Evolutionary conservation across 1,284 basidiomycete genomes (phyloP), one percentile per base, ranked within the genome.

Genomic region (Naganishia sp.): DNA sequence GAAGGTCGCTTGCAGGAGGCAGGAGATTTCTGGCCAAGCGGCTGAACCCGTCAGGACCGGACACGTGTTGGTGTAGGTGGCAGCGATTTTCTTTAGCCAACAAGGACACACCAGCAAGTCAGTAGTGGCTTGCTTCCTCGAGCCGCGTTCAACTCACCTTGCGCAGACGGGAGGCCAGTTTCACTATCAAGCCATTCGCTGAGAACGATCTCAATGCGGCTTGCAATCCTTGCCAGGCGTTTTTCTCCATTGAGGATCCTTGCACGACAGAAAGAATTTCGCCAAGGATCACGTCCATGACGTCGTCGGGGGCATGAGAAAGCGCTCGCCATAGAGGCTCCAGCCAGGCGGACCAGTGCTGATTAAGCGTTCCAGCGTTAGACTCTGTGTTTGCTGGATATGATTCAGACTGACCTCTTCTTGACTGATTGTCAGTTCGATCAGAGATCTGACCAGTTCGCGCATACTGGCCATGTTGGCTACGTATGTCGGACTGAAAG

Each of bases 311-410:
- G 6, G 58, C 58, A 3, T 61, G 47, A 15, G 58, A 61, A 21
- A 61, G 28, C 6, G 58, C 47, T 61, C 58, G 50, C 43, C 51
- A 66, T 6, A 66, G 39, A 13, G 65, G 65, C 32, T 66, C 65
- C 11, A 66, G 42, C 65, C 65, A 66, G 43, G 65, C 52, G 45
- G 60, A 66, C 51, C 60, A 60, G 21, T 65, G 56, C 52, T 54
- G n/a, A 23, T 31, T 7, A 39, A 21, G 23, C 10, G 35, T 28
- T 63, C 7, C 25, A 18, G 7, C 15, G 49, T 49, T 31, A 63
- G 50, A n/a, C 41, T 43, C 15, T 52, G 35, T 5, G 21, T 23
- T 21, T 23, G 11, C 47, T 21, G 45, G n/a, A 4, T 1, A 49
- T 11, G 47, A 13, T 23, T 25, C 5, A 28, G 11, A 49, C 58